Evolutionary conservation across 495 filamentous ascomycete genomes (phyloP).

Genomic region (Pseudevernia furfuracea): DNA sequence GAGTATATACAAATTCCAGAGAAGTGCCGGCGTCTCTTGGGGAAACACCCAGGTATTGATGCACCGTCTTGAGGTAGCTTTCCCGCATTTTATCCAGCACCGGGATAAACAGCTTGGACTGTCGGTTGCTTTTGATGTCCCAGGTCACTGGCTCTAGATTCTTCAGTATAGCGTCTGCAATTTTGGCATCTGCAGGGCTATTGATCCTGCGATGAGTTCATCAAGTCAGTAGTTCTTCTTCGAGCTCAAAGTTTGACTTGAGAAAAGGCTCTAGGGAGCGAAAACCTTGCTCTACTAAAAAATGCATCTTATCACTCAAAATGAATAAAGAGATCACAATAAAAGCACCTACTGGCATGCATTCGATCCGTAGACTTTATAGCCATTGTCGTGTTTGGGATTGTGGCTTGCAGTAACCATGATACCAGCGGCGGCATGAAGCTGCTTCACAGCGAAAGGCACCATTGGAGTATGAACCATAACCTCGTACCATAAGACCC

Average conservation of each 20-base stretch:
- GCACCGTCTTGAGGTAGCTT: conserved; percentile 40
- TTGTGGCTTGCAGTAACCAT: conserved; percentile 73
- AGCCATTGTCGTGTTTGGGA: conserved; percentile 61
- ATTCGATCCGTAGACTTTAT: conserved; percentile 57
- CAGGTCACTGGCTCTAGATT: conserved; percentile 50
- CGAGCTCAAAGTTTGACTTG: not conserved
- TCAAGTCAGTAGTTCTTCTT: not conserved
- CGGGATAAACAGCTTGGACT: conserved; percentile 12
- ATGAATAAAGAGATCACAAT: too few species aligned
- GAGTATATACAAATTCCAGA: conserved; percentile 52
- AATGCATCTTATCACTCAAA: not conserved
- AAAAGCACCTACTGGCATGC: conserved; percentile 53
- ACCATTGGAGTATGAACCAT: conserved; percentile 58
- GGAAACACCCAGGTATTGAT: not conserved
- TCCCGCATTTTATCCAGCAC: conserved; percentile 34
- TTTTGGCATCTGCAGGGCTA: conserved; percentile 44
- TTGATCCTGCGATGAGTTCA: not conserved
- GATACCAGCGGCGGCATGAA: conserved; percentile 54
- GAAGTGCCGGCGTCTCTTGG: not conserved
- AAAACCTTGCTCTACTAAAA: conserved; percentile 2
- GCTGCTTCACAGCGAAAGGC: conserved; percentile 54
- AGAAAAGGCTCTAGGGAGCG: not conserved
- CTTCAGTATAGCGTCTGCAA: conserved; percentile 50
- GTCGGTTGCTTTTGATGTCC: conserved; percentile 41
- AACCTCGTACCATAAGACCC: conserved; percentile 52